These are phyloP conservation scores for Alternaria arbusti DNA, from an alignment of 2,329 filamentous ascomycete genomes.

Conservation along the genomic window DNA sequence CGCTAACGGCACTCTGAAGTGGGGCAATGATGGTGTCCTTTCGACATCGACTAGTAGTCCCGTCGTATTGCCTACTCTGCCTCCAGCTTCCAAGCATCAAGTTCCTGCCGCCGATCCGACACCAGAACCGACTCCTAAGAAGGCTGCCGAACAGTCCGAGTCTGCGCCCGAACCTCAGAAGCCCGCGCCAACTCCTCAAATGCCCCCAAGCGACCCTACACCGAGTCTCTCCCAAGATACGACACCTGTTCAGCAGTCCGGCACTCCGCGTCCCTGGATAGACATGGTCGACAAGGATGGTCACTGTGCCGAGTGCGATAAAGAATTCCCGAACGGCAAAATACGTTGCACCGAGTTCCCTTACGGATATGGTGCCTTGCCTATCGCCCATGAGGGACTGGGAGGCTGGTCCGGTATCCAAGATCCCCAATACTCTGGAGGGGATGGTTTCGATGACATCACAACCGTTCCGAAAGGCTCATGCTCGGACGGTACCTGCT, in stretches of 20 bases:
- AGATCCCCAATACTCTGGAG: slow-evolving; percentile 48
- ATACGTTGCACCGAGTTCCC: slow-evolving; percentile 78
- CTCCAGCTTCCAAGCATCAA: slow-evolving; percentile 17
- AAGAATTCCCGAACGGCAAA: slow-evolving; percentile 76
- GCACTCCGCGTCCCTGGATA: slow-evolving; percentile 18
- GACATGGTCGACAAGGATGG: slow-evolving; percentile 31
- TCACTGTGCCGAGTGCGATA: slow-evolving; percentile 60
- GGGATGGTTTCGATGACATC: slow-evolving; percentile 60
- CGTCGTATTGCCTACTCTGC: slow-evolving; percentile 22
- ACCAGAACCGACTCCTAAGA: slow-evolving; percentile 2
- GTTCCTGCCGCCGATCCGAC: slow-evolving; percentile 2
- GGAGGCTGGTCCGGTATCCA: slow-evolving; percentile 85
- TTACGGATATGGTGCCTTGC: slow-evolving; percentile 77
- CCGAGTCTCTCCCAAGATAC: slow-evolving; percentile 35
- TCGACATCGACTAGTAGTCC: slow-evolving; percentile 32
- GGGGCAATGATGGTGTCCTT: slow-evolving; percentile 66
- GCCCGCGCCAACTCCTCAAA: not conserved
- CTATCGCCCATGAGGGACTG: slow-evolving; percentile 71
- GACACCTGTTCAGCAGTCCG: slow-evolving; percentile 17
- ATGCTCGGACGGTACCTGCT: slow-evolving; percentile 61
- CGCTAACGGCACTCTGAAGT: slow-evolving; percentile 68
- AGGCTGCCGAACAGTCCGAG: not conserved
- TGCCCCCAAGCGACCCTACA: slow-evolving; percentile 10
- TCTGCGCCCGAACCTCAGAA: not conserved
- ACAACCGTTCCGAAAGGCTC: slow-evolving; percentile 69